Percentiles rank a stretch among this genome's conserved stretches.
phyloP scores from a whole-genome alignment of 83 land plant species.

The Picea abies region DNA sequence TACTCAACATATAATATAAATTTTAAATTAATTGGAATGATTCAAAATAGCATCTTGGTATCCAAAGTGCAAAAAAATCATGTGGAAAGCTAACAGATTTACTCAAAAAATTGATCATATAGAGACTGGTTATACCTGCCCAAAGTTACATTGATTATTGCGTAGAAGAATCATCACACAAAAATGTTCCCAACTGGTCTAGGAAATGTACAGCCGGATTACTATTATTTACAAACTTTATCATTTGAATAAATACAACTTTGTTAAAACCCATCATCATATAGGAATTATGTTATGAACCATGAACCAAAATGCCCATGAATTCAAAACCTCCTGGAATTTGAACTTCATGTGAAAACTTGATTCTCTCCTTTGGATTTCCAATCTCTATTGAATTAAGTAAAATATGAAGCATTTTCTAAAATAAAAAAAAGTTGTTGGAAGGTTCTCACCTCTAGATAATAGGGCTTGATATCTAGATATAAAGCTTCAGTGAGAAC shows the following conservation, averaged over 20 bases:
- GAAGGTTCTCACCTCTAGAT: slow-evolving; percentile 80
- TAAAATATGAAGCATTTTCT: no score
- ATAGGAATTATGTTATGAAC: not conserved
- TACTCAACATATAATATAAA: no score
- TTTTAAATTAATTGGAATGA: no score
- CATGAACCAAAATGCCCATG: no score
- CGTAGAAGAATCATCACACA: slow-evolving; percentile 90
- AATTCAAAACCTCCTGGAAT: no score
- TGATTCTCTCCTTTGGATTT: no score
- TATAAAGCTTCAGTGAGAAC: slow-evolving; percentile 81
- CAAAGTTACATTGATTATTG: slow-evolving; percentile 80
- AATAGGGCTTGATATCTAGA: slow-evolving; percentile 83
- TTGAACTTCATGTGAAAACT: no score
- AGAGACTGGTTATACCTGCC: slow-evolving; percentile 53
- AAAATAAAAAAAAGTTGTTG: not conserved
- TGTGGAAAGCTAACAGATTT: no score
- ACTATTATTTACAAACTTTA: not conserved
- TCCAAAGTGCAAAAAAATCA: no score
- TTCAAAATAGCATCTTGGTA: no score
- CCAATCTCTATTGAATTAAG: no score
- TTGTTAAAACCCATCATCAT: not conserved
- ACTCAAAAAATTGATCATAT: slow-evolving; percentile 17
- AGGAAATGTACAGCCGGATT: slow-evolving; percentile 86
- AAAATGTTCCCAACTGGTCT: slow-evolving; percentile 67
- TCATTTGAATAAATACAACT: not conserved